Evolutionary conservation across 2,329 filamentous ascomycete species (phyloP), one percentile per base, ranked within the genome.

Genomic region (Aureobasidium sp.): DNA sequence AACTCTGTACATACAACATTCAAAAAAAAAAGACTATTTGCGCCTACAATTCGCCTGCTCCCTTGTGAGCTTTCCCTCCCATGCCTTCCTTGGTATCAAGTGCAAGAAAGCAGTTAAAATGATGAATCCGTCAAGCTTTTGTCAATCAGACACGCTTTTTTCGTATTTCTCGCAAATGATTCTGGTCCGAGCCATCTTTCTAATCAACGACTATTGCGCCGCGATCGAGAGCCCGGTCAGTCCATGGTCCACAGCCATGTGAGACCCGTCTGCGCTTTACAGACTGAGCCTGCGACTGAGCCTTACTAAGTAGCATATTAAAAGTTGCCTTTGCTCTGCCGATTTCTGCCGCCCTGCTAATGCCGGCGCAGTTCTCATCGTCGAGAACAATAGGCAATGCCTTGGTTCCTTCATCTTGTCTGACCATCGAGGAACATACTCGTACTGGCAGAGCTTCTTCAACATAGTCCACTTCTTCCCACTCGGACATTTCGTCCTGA

Each of bases 311-410:
- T n/a, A n/a, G n/a, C n/a, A n/a, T n/a, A n/a, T n/a, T n/a, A n/a
- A n/a, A n/a, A n/a, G n/a, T 35, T 32, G 29, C 37, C 25, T 34
- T 25, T 22, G 17, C 11, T 4, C 35, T 16, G n/a, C 37, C 45
- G 32, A 39, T 34, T 29, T 50, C 45, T 37, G 45, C 45, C 39
- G 45, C 48, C 48, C 32, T 17, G 27, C 48, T 41, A 11, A n/a
- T 51, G 37, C 35, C 34, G 37, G 48, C n/a, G 37, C 27, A 41
- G 35, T 51, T 41, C 22, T 53, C 51, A 11, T 53, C 51, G 29
- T 47, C 51, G 6, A 53, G 21, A 24, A 53, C 17, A 27, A 45
- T 53, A 4, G 51, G 51, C 34, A 40, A 30, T 10, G 19, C 25
- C 24, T 37, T 42, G 10, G 19, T 37, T 3, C 49, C 49, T 6